Evolutionary conservation across 2,329 filamentous ascomycete genomes (phyloP).

Genomic region (Colletotrichum cuscutae): DNA sequence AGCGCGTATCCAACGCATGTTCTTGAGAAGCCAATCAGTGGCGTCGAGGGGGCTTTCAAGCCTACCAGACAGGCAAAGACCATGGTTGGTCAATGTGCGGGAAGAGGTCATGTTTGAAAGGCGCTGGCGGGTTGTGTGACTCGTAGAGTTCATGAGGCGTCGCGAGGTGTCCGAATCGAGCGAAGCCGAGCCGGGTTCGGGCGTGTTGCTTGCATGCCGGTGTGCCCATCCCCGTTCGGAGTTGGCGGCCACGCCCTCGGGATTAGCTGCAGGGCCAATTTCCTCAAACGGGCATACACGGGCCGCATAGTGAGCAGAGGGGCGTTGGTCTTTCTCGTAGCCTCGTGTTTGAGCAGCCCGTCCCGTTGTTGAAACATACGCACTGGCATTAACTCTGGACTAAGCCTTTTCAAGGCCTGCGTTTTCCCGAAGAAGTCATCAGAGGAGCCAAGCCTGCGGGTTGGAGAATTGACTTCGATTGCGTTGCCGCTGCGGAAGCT

Average conservation of each 20-base stretch:
- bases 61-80: background rate
- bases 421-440: background rate
- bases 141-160: constrained; percentile 5
- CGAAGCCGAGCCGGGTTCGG: constrained; percentile 22
- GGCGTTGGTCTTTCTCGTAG: background rate
- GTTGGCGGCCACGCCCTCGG: constrained; percentile 26
- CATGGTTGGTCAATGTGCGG: constrained; percentile 12
- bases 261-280: constrained; percentile 29
- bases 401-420: background rate
- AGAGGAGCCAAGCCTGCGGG: constrained; percentile 11
- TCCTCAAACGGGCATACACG: constrained; percentile 32
- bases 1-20: background rate
- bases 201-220: constrained; percentile 22
- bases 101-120: constrained; percentile 7
- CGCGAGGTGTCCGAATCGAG: constrained; percentile 18
- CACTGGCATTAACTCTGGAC: constrained; percentile 3
- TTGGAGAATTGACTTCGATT: background rate
- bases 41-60: constrained; percentile 9
- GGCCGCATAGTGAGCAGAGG: constrained; percentile 24
- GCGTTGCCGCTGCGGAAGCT: background rate
- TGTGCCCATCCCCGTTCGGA: constrained; percentile 19
- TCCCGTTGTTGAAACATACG: constrained; percentile 29
- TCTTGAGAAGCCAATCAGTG: background rate
- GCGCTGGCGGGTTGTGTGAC: background rate
- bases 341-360: constrained; percentile 18